Conservation (phyloP, 1,139 yeast species). For the Torulaspora pretoriensis region DNA sequence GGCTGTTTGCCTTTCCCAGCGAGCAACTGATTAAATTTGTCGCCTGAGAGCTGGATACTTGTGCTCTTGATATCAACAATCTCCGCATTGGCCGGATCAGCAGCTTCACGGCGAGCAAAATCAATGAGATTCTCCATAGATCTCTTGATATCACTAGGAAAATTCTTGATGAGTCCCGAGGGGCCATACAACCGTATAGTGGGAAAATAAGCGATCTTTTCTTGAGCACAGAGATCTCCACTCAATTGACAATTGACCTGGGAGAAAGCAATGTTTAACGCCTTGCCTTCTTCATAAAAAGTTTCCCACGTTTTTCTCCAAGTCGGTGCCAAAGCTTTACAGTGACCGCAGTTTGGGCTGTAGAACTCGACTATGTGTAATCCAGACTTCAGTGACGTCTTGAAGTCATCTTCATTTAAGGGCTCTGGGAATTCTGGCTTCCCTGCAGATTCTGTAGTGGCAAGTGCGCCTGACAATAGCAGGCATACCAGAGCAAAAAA, state of each 20-base stretch:
- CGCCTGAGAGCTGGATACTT: slow-evolving; percentile 36
- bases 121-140: slow-evolving; percentile 47
- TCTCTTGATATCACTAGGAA: slow-evolving; percentile 45
- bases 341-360: slow-evolving; percentile 70
- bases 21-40: slow-evolving; percentile 41
- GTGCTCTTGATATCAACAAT: slow-evolving; percentile 23
- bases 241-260: slow-evolving; percentile 71
- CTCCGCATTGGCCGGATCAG: slow-evolving; percentile 43
- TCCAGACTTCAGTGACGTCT: slow-evolving; percentile 42
- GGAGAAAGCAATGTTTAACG: slow-evolving; percentile 48
- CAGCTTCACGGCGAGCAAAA: slow-evolving; percentile 51
- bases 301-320: slow-evolving; percentile 56
- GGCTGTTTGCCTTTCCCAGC: slow-evolving; percentile 51
- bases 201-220: slow-evolving; percentile 56
- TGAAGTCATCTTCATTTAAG: slow-evolving; percentile 40
- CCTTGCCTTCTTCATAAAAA: slow-evolving; percentile 42
- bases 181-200: slow-evolving; percentile 59
- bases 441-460: slow-evolving; percentile 1
- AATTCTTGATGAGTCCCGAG: slow-evolving; percentile 40
- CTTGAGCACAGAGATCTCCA: slow-evolving; percentile 67
- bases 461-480: slow-evolving; percentile 2
- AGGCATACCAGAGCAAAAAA: background rate
- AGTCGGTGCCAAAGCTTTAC: slow-evolving; percentile 58
- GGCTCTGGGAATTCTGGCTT: slow-evolving; percentile 34
- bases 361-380: slow-evolving; percentile 61